Evolutionary conservation across 78 protist species (phyloP).

Genomic region (Dictyostelium capitatum): DNA sequence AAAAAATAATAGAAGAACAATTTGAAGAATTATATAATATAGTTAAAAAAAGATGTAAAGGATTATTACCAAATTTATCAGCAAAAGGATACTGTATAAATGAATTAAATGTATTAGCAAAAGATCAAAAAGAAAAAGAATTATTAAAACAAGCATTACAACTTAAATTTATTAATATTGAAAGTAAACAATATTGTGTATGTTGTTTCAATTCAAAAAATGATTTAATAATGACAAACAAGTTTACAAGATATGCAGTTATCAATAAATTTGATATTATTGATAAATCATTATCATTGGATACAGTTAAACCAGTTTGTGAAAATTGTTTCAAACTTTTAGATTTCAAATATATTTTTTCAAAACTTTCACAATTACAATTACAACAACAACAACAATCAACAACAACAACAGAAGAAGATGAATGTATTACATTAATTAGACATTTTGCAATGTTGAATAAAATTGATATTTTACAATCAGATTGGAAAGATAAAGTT

Average conservation of each 20-base stretch:
- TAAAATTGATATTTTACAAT: slow-evolving; percentile 7
- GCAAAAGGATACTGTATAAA: neutral
- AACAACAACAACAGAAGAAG: neutral
- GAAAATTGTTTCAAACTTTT: slow-evolving; percentile 1
- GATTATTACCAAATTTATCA: neutral
- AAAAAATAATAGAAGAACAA: neutral
- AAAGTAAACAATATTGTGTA: neutral
- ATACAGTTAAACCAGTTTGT: slow-evolving; percentile 13
- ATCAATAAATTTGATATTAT: neutral
- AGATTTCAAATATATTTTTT: slow-evolving; percentile 11
- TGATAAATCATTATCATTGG: neutral
- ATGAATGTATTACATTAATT: slow-evolving; percentile 2
- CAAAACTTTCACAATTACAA: slow-evolving; percentile 3
- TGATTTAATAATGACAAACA: slow-evolving; percentile 10
- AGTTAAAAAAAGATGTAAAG: slow-evolving; percentile 6
- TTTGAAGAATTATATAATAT: neutral
- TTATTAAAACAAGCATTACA: neutral
- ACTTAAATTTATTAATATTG: neutral
- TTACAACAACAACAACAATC: neutral
- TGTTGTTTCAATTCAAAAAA: neutral
- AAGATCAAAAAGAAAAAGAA: slow-evolving; percentile 5
- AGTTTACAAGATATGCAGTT: neutral
- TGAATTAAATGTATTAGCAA: neutral
- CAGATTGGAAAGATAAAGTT: slow-evolving; percentile 11
- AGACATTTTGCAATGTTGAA: slow-evolving; percentile 16